Evolutionary conservation across 345 rosid genomes (phyloP).

Genomic region (Eucalyptus melliodora): DNA sequence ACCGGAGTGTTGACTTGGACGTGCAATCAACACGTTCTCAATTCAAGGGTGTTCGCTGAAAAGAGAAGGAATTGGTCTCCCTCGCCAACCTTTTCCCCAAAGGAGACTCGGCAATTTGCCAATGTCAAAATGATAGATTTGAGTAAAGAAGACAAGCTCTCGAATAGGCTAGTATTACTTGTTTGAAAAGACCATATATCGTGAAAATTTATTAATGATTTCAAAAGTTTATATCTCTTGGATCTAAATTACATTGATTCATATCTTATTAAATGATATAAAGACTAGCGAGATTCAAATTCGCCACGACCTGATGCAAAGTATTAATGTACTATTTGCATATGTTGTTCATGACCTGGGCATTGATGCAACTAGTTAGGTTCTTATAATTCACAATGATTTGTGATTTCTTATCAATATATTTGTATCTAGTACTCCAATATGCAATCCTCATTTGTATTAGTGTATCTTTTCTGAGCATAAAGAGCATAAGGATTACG

Average conservation of each 20-base stretch:
- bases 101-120: neutral
- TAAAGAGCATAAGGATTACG: rapidly evolving
- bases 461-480: rapidly evolving
- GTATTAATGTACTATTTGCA: rapidly evolving
- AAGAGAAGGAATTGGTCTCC: neutral
- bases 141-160: neutral
- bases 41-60: neutral
- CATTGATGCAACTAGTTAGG: rapidly evolving
- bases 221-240: neutral
- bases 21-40: neutral
- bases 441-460: rapidly evolving
- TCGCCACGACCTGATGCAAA: rapidly evolving
- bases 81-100: neutral
- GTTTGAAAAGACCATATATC: rapidly evolving
- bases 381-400: neutral
- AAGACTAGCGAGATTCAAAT: rapidly evolving
- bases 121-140: neutral
- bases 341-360: rapidly evolving
- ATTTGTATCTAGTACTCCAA: rapidly evolving
- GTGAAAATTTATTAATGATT: neutral
- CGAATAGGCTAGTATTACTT: neutral
- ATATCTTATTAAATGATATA: neutral
- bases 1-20: neutral
- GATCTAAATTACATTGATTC: neutral
- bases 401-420: rapidly evolving